Base-by-base conservation (phyloP, 2,329 filamentous ascomycete species). In the Sporothrix phasma region DNA sequence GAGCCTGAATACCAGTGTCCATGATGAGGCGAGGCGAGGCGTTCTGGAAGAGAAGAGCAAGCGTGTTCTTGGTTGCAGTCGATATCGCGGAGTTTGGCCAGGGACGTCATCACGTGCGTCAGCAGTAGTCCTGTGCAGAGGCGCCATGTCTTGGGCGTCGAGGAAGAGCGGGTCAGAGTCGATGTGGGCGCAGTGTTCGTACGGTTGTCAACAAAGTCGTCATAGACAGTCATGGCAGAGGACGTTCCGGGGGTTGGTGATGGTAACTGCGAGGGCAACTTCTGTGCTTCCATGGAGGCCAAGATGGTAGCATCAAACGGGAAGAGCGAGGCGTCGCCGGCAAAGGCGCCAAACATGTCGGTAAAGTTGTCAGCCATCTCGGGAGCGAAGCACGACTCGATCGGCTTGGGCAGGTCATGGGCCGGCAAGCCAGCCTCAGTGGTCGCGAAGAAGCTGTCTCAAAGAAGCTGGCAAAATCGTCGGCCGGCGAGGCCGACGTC, bases 111-210 rank as follows among this genome's bases (percentile, higher is more conserved):
- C 34, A 82, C 71, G 62, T 83, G 80, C 66, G 78, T 72, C 41
- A 77, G 72, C 26, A 84, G 70, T 5, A 77, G 60, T 79, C 77
- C 76, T 77, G 81, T 3, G 75, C 75, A 7, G 77, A 74, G 5
- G 68, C 71, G 81, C 73, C 3, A 84, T 70, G 2, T 75, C 71
- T 67, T 63, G 65, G n/a, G 64, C 37, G 22, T 49, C 37, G 10
- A 37, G n/a, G 39, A 61, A 34, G 3, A 60, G n/a, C 5, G 53
- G n/a, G 43, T 43, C 29, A 1, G 31, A n/a, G 13, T 62, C 58
- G 34, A 41, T 4, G 15, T 56, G 59, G 15, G 31, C 19, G 19
- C 31, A 59, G 53, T 15, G 37, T 22, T 53, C 2, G 51, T 24
- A 56, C 34, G 31, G 37, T 29, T 31, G 56, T 45, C 56, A 59